phyloP scores from a whole-genome alignment of 139 green algal species.

The Chlamydomonas incerta region DNA sequence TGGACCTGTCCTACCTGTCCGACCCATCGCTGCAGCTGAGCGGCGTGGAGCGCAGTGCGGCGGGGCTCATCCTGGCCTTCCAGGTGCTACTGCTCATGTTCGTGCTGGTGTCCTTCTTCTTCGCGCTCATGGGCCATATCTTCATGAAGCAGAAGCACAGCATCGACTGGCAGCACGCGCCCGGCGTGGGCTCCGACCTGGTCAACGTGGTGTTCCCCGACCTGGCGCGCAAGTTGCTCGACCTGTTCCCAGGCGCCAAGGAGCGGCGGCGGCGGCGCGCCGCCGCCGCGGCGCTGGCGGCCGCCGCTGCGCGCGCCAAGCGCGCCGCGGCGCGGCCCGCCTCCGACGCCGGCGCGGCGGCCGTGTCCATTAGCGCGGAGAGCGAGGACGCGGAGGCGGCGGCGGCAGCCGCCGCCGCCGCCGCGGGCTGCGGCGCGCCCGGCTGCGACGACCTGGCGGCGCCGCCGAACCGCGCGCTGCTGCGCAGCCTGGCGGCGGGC shows the following conservation, averaged over 20 bases:
- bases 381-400: background rate
- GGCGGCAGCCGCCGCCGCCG: background rate
- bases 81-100: slow-evolving; percentile 44
- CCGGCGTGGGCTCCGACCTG: slow-evolving; percentile 35
- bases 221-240: background rate
- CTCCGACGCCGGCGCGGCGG: background rate
- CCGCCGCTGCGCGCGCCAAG: background rate
- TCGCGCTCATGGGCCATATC: slow-evolving; percentile 19
- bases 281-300: too few species aligned
- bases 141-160: slow-evolving; percentile 45
- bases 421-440: background rate
- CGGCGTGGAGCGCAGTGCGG: background rate
- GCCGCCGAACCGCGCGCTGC: slow-evolving; percentile 22
- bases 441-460: background rate
- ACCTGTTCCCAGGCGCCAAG: background rate
- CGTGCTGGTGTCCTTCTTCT: slow-evolving; percentile 53
- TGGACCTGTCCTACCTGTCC: background rate
- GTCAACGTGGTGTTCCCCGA: slow-evolving; percentile 6
- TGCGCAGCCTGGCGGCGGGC: slow-evolving; percentile 3
- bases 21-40: background rate
- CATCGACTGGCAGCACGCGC: background rate
- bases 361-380: too few species aligned
- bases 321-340: background rate
- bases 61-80: background rate
- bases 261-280: background rate